Evolutionary conservation across 2,329 filamentous ascomycete species (phyloP).

Genomic region (Colletotrichum spinosum): DNA sequence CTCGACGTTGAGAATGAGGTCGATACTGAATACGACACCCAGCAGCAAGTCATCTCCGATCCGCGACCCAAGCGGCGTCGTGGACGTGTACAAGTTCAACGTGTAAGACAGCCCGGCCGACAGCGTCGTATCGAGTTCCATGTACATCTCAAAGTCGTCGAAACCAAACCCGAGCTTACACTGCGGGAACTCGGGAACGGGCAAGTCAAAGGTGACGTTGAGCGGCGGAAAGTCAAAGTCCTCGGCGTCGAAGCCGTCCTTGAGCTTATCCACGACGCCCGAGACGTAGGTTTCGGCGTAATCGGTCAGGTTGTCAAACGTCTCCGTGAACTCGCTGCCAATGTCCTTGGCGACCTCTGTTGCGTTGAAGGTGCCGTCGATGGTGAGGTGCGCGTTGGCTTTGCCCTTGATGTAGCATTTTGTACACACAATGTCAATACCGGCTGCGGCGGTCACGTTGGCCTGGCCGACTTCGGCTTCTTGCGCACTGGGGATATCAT

Average conservation of each 20-base stretch:
- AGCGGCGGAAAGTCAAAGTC: slow-evolving; percentile 50
- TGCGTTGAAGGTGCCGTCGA: slow-evolving; percentile 55
- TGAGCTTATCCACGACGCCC: slow-evolving; percentile 42
- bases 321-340: slow-evolving; percentile 45
- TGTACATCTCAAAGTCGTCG: slow-evolving; percentile 64
- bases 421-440: slow-evolving; percentile 57
- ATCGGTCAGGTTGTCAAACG: slow-evolving; percentile 49
- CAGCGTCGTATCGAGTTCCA: slow-evolving; percentile 58
- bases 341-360: slow-evolving; percentile 48
- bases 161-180: slow-evolving; percentile 58
- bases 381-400: slow-evolving; percentile 55
- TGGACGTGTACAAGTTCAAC: slow-evolving; percentile 60
- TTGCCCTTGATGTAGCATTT: slow-evolving; percentile 63
- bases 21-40: slow-evolving; percentile 61
- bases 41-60: slow-evolving; percentile 52
- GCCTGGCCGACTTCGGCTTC: slow-evolving; percentile 31
- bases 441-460: slow-evolving; percentile 39
- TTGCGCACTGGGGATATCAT: slow-evolving; percentile 15
- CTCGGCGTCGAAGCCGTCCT: slow-evolving; percentile 43
- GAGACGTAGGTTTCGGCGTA: slow-evolving; percentile 49
- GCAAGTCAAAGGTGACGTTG: slow-evolving; percentile 57
- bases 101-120: slow-evolving; percentile 57
- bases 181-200: slow-evolving; percentile 56
- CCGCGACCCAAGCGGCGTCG: slow-evolving; percentile 55
- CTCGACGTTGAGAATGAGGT: slow-evolving; percentile 63